Evolutionary conservation across 352 stramenopile genomes (phyloP).

Genomic region (Phytopythium cucurbitacearum): DNA sequence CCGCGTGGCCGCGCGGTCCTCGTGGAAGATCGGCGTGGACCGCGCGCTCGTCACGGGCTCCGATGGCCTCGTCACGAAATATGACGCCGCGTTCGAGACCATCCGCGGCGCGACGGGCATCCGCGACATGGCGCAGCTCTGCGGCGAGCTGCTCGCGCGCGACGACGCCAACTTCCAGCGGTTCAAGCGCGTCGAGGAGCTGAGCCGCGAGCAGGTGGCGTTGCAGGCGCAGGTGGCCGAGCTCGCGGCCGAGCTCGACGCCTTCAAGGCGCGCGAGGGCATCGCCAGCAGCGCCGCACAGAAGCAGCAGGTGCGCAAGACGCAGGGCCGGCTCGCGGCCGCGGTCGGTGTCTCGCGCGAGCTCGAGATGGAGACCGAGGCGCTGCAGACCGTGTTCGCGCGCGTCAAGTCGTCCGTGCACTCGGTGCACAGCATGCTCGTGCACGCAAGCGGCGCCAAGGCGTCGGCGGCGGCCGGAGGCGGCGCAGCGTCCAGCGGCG

Average conservation of each 20-base stretch:
- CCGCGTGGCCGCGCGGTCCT: slow-evolving; percentile 50
- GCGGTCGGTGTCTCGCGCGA: slow-evolving; percentile 36
- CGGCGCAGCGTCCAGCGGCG: neutral
- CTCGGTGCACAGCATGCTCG: slow-evolving; percentile 68
- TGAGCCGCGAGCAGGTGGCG: slow-evolving; percentile 52
- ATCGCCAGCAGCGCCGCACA: slow-evolving; percentile 53
- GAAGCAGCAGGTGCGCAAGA: slow-evolving; percentile 44
- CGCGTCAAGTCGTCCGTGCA: slow-evolving; percentile 68
- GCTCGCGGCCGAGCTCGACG: slow-evolving; percentile 43
- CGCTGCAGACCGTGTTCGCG: slow-evolving; percentile 42
- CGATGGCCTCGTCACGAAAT: slow-evolving; percentile 47
- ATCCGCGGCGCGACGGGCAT: slow-evolving; percentile 58
- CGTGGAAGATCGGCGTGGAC: slow-evolving; percentile 76
- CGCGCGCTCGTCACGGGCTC: slow-evolving; percentile 40
- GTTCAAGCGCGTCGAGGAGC: slow-evolving; percentile 69
- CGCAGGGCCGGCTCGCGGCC: slow-evolving; percentile 31
- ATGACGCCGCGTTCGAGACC: slow-evolving; percentile 54
- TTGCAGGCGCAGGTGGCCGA: slow-evolving; percentile 46
- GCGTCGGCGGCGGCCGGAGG: slow-evolving; percentile 6
- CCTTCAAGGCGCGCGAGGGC: slow-evolving; percentile 64
- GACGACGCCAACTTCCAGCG: slow-evolving; percentile 81
- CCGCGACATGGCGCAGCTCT: slow-evolving; percentile 42
- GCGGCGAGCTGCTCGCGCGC: slow-evolving; percentile 43
- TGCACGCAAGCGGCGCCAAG: slow-evolving; percentile 43
- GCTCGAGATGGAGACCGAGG: slow-evolving; percentile 53